Conservation (phyloP, 2,329 filamentous ascomycete genomes). For the Colletotrichum limetticola region DNA sequence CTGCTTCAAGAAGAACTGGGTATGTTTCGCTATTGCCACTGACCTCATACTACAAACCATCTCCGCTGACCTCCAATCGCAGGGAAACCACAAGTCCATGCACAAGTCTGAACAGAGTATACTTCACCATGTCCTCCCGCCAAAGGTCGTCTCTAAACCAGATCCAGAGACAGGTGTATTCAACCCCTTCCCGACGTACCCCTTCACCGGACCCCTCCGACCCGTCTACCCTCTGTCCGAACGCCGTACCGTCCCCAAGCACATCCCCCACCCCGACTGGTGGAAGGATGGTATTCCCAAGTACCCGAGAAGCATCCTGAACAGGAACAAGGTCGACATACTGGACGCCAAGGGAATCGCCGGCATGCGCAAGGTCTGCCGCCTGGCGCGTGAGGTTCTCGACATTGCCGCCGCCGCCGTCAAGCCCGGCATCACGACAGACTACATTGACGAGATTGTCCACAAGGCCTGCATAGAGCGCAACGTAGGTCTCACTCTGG, state of each 20-base stretch:
- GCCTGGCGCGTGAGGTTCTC: constrained; percentile 87
- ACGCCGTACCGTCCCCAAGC: constrained; percentile 77
- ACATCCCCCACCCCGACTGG: constrained; percentile 89
- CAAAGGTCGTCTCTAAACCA: constrained; percentile 89
- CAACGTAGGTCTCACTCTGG: constrained; percentile 69
- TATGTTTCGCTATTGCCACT: constrained; percentile 58
- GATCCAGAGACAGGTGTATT: constrained; percentile 89
- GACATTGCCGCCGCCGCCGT: constrained; percentile 88
- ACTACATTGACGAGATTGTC: constrained; percentile 93
- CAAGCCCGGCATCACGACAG: constrained; percentile 93
- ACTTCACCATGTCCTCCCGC: constrained; percentile 78
- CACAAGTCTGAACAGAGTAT: constrained; percentile 85
- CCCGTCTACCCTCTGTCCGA: constrained; percentile 88
- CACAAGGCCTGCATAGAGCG: constrained; percentile 95
- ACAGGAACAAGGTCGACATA: constrained; percentile 84
- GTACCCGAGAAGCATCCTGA: constrained; percentile 68
- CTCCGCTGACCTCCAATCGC: constrained; percentile 23
- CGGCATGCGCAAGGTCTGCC: constrained; percentile 93
- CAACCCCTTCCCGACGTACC: constrained; percentile 92
- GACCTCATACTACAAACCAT: neutral
- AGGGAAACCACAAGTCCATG: constrained; percentile 84
- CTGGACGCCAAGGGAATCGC: constrained; percentile 84
- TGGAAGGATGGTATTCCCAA: constrained; percentile 82
- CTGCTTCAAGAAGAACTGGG: constrained; percentile 99
- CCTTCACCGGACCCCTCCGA: constrained; percentile 82